Evolutionary conservation across 768 basidiomycete species (phyloP), one percentile per base, ranked within the genome.

Genomic region (Termitomyces heimii): DNA sequence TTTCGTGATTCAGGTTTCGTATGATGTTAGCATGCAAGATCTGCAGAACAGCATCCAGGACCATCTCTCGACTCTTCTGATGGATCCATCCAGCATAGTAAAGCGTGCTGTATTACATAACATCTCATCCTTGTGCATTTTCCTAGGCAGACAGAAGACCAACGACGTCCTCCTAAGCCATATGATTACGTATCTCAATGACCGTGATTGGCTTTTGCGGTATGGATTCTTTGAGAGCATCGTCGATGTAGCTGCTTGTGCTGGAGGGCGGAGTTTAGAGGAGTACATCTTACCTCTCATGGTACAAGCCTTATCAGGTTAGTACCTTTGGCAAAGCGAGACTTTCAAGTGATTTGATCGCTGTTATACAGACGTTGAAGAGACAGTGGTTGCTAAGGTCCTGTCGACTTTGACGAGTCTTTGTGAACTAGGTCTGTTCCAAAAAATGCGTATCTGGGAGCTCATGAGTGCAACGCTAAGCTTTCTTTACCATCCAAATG

Each of bases 251-350:
- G 95, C 95, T 5, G 91, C 90, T 0, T 96, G 92, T 72, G 92
- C 95, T 3, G 95, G 95, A 1, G 88, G 90, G 31, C 77, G 88
- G 57, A 95, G 92, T 62, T 67, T 98, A 63, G 97, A 98, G 66
- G 94, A 98, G 64, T 98, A 98, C 64, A 96, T 98, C 53, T 68
- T 97, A n/a, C 97, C 97, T 0, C 70, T 99, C 57, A 94, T 98
- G 92, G 83, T 94, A 4, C 95, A 98, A 64, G 94, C 95, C 0
- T 72, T 99, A 28, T 94, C 93, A 53, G 96, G 96, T 94, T 56
- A 37, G 82, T 14, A 6, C 31, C 44, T 42, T 45, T 35, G 29
- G 5, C 6, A 34, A 31, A n/a, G 26, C 16, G 50, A 32, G 32
- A 14, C n/a, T 10, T 28, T 12, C 12, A 24, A 37, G 24, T 40